Percentiles rank a stretch among this genome's conserved stretches.
Evolutionary conservation across 2,329 filamentous ascomycete genomes (phyloP).

Genomic region (Colletotrichum orbiculare): DNA sequence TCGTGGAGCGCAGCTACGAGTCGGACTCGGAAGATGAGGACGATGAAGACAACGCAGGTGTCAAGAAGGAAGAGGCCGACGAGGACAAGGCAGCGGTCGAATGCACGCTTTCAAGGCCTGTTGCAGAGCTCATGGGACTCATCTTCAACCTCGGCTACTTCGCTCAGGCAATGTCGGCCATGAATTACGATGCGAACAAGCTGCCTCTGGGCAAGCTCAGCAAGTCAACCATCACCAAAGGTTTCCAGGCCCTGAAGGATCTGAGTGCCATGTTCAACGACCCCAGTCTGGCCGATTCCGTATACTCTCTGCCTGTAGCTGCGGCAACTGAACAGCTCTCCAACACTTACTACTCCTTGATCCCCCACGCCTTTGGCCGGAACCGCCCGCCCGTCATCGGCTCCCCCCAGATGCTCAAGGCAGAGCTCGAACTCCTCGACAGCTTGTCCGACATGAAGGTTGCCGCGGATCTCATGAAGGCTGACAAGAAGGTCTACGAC

Average conservation of each 20-base stretch:
- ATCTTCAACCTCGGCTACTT: slow-evolving; percentile 87
- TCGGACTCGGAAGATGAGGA: slow-evolving; percentile 68
- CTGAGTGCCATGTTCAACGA: slow-evolving; percentile 75
- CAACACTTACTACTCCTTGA: slow-evolving; percentile 83
- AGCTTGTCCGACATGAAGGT: slow-evolving; percentile 88
- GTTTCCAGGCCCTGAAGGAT: slow-evolving; percentile 82
- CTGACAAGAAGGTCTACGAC: slow-evolving; percentile 56
- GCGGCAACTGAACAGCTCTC: slow-evolving; percentile 72
- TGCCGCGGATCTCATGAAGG: slow-evolving; percentile 80
- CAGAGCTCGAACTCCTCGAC: slow-evolving; percentile 83
- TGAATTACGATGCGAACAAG: slow-evolving; percentile 81
- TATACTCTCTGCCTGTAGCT: slow-evolving; percentile 52
- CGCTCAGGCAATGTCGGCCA: slow-evolving; percentile 69
- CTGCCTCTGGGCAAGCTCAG: slow-evolving; percentile 86
- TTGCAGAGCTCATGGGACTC: slow-evolving; percentile 78
- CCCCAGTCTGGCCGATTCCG: slow-evolving; percentile 54
- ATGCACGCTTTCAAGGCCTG: slow-evolving; percentile 67
- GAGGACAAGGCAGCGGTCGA: slow-evolving; percentile 50
- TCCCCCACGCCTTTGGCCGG: slow-evolving; percentile 85
- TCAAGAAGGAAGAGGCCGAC: slow-evolving; percentile 43
- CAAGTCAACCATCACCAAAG: slow-evolving; percentile 78
- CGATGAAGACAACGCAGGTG: slow-evolving; percentile 30
- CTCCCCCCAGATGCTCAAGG: slow-evolving; percentile 69
- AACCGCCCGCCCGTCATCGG: slow-evolving; percentile 76
- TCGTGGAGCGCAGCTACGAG: slow-evolving; percentile 82